Base-by-base conservation (phyloP, 805 yeast species). In the Metschnikowia baotianmanensis region DNA sequence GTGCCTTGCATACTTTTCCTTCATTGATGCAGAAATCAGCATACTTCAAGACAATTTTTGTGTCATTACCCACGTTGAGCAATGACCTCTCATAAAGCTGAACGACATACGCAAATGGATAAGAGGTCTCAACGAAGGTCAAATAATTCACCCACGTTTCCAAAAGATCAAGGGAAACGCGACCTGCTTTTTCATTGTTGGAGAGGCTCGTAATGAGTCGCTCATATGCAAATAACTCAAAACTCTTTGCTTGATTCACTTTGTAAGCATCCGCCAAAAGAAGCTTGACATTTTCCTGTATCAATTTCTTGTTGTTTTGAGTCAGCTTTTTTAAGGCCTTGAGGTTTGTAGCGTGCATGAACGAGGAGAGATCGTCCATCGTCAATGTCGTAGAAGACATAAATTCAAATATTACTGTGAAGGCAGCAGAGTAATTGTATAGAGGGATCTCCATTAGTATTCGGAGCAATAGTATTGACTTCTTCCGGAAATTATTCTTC, bases 121-220 rank as follows among this genome's bases (percentile, higher is more conserved):
- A 51, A 37, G 51, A 37, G 40, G 59, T 51, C 48, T 83, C 87
- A 26, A 78, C 61, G 42, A 69, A 77, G 46, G 72, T 72, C 26
- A 84, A 51, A 56, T 83, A 87, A 21, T 65, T 57, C 38, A 71
- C 76, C 80, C 95, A 83, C 9, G 63, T 66, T 15, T 71, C 74
- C 16, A 82, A 53, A 48, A 83, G 85, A 36, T 76, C 72, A 17
- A 53, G 55, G 3, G 67, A 55, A 9, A 65, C 42, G 6, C 55
- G 45, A 11, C 59, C 53, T 1, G 70, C 65, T 20, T 61, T 62
- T 48, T 56, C 74, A 46, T 62, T 72, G 6, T 69, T 71, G 17
- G 34, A 21, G 16, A 31, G 25, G 13, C 16, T 31, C 5, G 31
- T 30, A n/a, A 78, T 50, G 1, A 57, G 53, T 42, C 67, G 67